Evolutionary conservation across 305 asterid species (phyloP), one percentile per base, ranked within the genome.

Genomic region (Rubia peregrina): DNA sequence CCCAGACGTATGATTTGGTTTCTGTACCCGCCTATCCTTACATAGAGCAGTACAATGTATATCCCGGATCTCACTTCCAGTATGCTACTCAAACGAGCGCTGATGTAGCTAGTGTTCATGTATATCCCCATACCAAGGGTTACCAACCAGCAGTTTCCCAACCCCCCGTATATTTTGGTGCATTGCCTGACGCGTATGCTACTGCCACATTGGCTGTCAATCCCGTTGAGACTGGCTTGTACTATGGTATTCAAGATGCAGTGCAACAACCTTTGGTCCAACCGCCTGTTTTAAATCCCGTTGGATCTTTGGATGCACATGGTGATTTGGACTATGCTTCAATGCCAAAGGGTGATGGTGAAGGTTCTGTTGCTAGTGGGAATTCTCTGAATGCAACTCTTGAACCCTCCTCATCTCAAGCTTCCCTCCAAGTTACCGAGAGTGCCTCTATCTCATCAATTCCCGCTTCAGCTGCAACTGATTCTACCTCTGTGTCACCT

Each of bases 51-150:
- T 91, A 87, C 72, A 49, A 80, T 44, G 30, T 86, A 42, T 95
- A 94, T 76, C 87, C 95, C 73, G 82, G 73, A 66, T 49, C 93
- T 69, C 73, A 79, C 62, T 80, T 76, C 74, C 90, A 80, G 56
- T 91, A 81, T 83, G 92, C 86, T 76, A 80, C 83, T 71, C 99
- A 89, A 77, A 65, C 91, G 53, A 82, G 79, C 74, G 61, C 79
- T 67, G 87, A 83, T 71, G 65, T 70, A 68, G 61, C 88, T 42
- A 83, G 83, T 11, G 66, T 79, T 74, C 76, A 82, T 70, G 75
- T 83, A 9, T 90, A 85, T 74, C 43, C 85, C 36, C 81, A 80
- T 73, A 75, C 87, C 0, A 89, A 83, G 63, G 93, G 85, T 75
- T 78, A 70, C 70, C 96, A 84, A 70, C 76, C 82, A 14, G 79